Evolutionary conservation across 2,329 filamentous ascomycete genomes (phyloP), one percentile per base, ranked within the genome.

Genomic region (Pseudogymnoascus sp.): DNA sequence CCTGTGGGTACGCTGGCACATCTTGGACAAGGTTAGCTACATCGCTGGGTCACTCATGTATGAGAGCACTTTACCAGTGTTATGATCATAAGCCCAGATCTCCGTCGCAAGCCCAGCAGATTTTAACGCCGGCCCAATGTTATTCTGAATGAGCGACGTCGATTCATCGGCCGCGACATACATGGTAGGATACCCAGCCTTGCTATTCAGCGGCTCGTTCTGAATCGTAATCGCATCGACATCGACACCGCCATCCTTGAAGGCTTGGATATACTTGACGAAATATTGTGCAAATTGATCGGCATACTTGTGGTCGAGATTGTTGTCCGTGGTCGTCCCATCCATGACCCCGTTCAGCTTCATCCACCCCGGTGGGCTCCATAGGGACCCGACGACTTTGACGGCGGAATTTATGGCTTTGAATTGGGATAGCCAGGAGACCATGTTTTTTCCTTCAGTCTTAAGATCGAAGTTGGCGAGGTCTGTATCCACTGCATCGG

Each of bases 221-320:
- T 78, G 75, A 39, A 77, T 73, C 43, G 75, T 76, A 66, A 77
- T 75, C 63, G 75, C 75, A 60, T 77, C 74, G 39, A 77, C 66
- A 8, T 68, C 68, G 1, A 70, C 72, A 1, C 75, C 75, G 3
- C 65, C 67, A n/a, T 50, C 65, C 4, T 68, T 66, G 63, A 71
- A 78, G 1, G 75, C 75, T 62, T 76, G 69, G 11, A 77, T 67
- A 65, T 78, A 78, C 66, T 73, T 72, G 60, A 76, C 74, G 61
- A 78, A 70, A 68, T 76, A 76, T 61, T 75, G 64, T 3, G 71
- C 75, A 47, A 71, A 73, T 39, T 68, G 62, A 28, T 64, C 64
- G 39, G 69, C 72, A 66, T 75, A 76, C 39, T 68, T 66, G 28
- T 73, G 68, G 68, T 76, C 67, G 30, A 77, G 71, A 39, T 39